A percentile compares a stretch with the other conserved stretches of the same genome.
Conservation (phyloP, 768 basidiomycete species). For the Trametes maxima region DNA sequence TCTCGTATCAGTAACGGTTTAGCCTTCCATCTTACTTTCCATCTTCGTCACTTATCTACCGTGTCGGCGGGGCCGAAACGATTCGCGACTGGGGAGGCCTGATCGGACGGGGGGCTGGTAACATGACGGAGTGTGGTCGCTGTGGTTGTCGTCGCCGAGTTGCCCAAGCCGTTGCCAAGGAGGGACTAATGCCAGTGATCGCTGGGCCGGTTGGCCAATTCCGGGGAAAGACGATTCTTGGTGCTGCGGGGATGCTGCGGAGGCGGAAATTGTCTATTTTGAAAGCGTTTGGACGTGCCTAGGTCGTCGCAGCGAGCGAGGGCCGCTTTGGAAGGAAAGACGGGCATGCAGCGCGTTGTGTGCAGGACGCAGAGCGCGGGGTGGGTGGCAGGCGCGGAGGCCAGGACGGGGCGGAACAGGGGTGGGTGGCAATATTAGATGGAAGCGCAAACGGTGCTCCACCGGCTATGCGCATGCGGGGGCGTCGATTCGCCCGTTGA, state of each 20-base stretch:
- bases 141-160: slow-evolving; percentile 9
- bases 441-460: background rate
- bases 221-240: background rate
- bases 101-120: background rate
- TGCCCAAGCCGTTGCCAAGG: slow-evolving; percentile 5
- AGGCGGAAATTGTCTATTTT: background rate
- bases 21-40: background rate
- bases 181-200: background rate
- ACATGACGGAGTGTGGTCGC: background rate
- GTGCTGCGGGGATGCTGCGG: slow-evolving; percentile 6
- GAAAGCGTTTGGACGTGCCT: background rate
- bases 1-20: background rate
- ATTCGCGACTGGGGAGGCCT: background rate
- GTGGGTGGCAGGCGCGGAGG: background rate
- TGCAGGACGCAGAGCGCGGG: background rate
- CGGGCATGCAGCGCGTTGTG: background rate
- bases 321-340: no score
- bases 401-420: background rate
- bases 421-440: background rate
- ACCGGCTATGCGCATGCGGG: slow-evolving; percentile 6
- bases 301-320: no score
- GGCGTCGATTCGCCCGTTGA: background rate
- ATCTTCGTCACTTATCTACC: background rate
- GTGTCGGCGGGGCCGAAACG: background rate
- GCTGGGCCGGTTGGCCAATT: background rate